Evolutionary conservation across 495 filamentous ascomycete genomes (phyloP).

Genomic region (Aspergillus biplanus): DNA sequence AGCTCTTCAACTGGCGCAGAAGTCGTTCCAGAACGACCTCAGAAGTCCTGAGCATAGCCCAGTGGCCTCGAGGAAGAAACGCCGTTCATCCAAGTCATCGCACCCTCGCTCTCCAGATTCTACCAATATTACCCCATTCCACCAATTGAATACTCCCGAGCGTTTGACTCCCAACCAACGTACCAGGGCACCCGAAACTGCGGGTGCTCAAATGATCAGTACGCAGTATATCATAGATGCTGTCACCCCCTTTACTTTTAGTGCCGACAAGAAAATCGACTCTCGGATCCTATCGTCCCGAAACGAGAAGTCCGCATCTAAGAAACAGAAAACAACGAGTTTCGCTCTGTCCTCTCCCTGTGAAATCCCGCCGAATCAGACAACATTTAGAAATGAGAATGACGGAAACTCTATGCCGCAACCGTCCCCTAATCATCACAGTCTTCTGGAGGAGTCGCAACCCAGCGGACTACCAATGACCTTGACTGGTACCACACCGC

Average conservation of each 20-base stretch:
- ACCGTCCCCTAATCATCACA: conserved; percentile 3
- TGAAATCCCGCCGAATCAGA: conserved; percentile 3
- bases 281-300: conserved; percentile 18
- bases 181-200: conserved; percentile 16
- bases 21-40: conserved; percentile 51
- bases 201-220: conserved; percentile 39
- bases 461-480: conserved; percentile 34
- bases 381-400: conserved; percentile 10
- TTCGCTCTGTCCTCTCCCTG: conserved; percentile 20
- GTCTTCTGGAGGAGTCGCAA: conserved; percentile 18
- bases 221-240: conserved; percentile 57
- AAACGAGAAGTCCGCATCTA: conserved; percentile 18
- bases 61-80: conserved; percentile 22
- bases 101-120: conserved; percentile 25
- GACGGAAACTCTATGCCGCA: conserved; percentile 6
- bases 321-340: conserved; percentile 22
- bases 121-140: conserved; percentile 42
- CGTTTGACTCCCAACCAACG: conserved; percentile 6
- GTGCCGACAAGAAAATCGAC: conserved; percentile 43
- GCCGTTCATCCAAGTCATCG: conserved; percentile 17
- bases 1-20: conserved; percentile 51
- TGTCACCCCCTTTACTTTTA: conserved; percentile 52
- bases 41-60: conserved; percentile 34
- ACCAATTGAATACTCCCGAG: conserved; percentile 25
- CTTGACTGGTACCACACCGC: conserved; percentile 37